A percentile compares a stretch with the other conserved stretches of the same genome.
Evolutionary conservation across 805 yeast species (phyloP).

Genomic region (Komagataella ulmi): DNA sequence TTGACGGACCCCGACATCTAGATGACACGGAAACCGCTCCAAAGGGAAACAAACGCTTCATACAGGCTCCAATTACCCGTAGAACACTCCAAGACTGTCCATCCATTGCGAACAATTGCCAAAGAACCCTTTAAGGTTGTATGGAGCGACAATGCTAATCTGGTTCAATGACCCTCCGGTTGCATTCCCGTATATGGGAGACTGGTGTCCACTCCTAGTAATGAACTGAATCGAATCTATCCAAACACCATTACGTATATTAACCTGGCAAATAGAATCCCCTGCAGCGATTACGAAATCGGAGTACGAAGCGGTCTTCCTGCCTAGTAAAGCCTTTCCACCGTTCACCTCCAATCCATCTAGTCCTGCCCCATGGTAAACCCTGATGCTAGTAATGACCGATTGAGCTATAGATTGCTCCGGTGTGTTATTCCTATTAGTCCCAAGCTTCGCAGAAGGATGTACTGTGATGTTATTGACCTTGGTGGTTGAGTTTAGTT

Average conservation of each 20-base stretch:
- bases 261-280: constrained; percentile 48
- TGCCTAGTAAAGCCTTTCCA: constrained; percentile 31
- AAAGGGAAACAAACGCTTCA: background rate
- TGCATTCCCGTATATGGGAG: constrained; percentile 51
- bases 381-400: constrained; percentile 36
- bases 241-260: constrained; percentile 74
- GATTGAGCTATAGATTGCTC: constrained; percentile 21
- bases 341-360: constrained; percentile 64
- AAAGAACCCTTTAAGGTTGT: constrained; percentile 49
- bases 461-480: constrained; percentile 5
- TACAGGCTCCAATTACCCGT: constrained; percentile 18
- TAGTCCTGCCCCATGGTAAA: constrained; percentile 64
- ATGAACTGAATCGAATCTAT: constrained; percentile 73
- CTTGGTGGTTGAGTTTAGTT: constrained; percentile 6
- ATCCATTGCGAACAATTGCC: constrained; percentile 66
- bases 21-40: background rate
- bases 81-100: constrained; percentile 60
- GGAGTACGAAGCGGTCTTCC: constrained; percentile 32
- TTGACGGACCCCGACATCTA: background rate
- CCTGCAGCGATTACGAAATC: constrained; percentile 44
- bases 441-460: constrained; percentile 10
- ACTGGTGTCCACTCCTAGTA: constrained; percentile 40
- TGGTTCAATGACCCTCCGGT: constrained; percentile 53
- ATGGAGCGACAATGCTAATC: constrained; percentile 53
- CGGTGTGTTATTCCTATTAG: constrained; percentile 11